Percentiles rank a stretch among this genome's conserved stretches.
Conservation (phyloP, 176 grass and related monocot genomes). For the Pontederia paniculata region DNA sequence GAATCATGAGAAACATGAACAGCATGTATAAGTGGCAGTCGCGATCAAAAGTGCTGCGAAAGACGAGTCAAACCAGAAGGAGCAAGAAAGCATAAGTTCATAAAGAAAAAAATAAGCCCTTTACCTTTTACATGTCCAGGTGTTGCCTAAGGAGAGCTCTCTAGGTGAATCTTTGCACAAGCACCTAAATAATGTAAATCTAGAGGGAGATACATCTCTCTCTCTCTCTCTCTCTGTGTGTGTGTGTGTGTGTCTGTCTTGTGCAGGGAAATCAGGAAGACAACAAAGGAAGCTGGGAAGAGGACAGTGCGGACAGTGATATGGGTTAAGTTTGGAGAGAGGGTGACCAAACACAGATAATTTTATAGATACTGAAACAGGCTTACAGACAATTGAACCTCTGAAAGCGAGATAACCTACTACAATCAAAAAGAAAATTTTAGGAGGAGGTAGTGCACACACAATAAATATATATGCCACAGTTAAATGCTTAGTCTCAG, state of each 20-base stretch:
- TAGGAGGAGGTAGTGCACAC: background rate
- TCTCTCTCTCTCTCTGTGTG: too few species aligned
- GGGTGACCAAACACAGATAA: background rate
- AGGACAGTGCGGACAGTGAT: background rate
- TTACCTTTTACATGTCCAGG: too few species aligned
- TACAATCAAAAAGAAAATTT: background rate
- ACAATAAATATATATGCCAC: background rate
- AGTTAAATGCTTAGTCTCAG: too few species aligned
- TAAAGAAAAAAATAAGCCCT: too few species aligned
- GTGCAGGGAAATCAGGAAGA: background rate
- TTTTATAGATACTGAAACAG: background rate
- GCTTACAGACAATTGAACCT: background rate
- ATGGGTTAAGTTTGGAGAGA: background rate
- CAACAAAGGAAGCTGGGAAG: background rate
- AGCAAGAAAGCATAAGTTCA: too few species aligned
- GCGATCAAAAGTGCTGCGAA: background rate
- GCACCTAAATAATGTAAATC: too few species aligned
- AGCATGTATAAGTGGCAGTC: background rate
- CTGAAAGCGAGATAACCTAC: conserved; percentile 3
- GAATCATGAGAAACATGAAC: background rate
- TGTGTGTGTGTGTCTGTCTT: background rate
- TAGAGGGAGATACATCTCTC: too few species aligned
- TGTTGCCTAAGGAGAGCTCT: too few species aligned
- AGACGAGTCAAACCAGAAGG: too few species aligned
- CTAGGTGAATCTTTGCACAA: too few species aligned